Evolutionary conservation across 441 rosid species (phyloP), one percentile per base, ranked within the genome.

Genomic region (Capsella rubella): DNA sequence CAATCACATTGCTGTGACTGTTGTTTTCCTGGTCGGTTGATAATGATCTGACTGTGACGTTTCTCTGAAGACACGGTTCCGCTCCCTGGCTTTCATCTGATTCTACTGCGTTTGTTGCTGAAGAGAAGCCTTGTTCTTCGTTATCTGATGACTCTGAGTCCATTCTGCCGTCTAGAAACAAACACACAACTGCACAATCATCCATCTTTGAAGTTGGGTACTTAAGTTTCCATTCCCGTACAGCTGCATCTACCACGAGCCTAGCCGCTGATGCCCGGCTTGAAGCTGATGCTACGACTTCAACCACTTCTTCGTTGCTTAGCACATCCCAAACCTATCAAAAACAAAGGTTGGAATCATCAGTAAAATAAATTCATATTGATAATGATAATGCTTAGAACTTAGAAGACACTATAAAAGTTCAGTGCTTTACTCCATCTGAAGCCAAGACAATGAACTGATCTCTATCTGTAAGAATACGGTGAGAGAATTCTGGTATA

Each of bases 121-220:
- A 91, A 28, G 98, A 93, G 78, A 85, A 82, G 40, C 97, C 82
- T 55, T 86, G 97, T 49, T 91, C 95, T 67, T 95, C 97, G 50
- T 65, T 65, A 49, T 78, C 81, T 6, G 95, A 89, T 43, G 53
- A 42, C 74, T 91, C 98, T 0, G 91, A 80, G 69, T 95, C 99
- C 97, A 95, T 93, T 81, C 90, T 95, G 40, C 97, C 97, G 29
- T 93, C 96, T 62, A 95, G 80, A 83, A 91, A 95, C 77, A 95
- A 75, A 80, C 99, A 96, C 60, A 96, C 97, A 18, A 93, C 99
- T 21, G 99, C 98, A 84, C 99, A 95, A 59, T 95, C 99, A 71
- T 93, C 99, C 96, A 95, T 89, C 72, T 90, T 95, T 8, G 99
- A 95, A 67, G 98, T 95, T 4, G 98, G 99, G 76, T 95, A 95